Evolutionary conservation across 306 rosid species (phyloP).

Genomic region (Dryas alaskensis): DNA sequence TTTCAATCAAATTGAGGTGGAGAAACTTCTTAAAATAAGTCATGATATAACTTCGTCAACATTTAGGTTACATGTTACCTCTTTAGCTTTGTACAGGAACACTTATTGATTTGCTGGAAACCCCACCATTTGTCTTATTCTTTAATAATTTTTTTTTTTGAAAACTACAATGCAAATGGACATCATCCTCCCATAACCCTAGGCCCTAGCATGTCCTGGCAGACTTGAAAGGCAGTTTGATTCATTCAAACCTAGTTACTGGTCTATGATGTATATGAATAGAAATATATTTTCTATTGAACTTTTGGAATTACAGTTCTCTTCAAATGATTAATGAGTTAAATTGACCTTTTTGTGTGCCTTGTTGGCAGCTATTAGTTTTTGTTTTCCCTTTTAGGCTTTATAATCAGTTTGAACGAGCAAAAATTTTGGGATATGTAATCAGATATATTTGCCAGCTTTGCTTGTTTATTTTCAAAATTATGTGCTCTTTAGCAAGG

Average conservation of each 20-base stretch:
- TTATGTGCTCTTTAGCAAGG: neutral
- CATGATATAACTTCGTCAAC: neutral
- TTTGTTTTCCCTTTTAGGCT: neutral
- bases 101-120: neutral
- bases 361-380: neutral
- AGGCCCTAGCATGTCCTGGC: neutral
- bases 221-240: neutral
- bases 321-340: neutral
- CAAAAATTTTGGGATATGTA: neutral
- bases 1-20: neutral
- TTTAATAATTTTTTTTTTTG: neutral
- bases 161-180: neutral
- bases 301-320: neutral
- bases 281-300: neutral
- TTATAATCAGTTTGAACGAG: neutral
- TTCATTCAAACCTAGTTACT: neutral
- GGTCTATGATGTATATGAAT: neutral
- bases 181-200: neutral
- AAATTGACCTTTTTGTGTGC: neutral
- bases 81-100: neutral
- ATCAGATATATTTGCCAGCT: neutral
- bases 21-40: neutral
- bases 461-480: neutral
- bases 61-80: neutral
- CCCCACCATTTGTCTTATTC: neutral